Evolutionary conservation across 768 basidiomycete genomes (phyloP).

Genomic region (Vararia minispora): DNA sequence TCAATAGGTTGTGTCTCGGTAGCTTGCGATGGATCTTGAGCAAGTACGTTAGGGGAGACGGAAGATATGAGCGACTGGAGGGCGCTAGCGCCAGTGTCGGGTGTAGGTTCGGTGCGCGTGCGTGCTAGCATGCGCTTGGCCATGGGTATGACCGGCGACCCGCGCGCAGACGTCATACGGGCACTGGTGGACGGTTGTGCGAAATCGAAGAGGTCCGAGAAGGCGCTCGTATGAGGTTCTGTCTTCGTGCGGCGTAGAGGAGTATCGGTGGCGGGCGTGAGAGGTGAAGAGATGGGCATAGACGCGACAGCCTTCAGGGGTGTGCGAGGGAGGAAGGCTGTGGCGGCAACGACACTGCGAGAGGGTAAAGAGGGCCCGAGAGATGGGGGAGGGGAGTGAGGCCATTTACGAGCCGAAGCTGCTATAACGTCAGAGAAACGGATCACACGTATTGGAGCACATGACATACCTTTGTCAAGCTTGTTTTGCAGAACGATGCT

Average conservation of each 20-base stretch:
- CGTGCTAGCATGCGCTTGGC: conserved; percentile 66
- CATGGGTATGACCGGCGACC: conserved; percentile 21
- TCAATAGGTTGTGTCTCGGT: conserved; percentile 8
- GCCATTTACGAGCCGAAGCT: too few relatives aligned
- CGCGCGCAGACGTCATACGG: background rate
- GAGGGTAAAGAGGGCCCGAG: too few relatives aligned
- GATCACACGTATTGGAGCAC: background rate
- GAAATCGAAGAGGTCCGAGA: conserved; percentile 35
- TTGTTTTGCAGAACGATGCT: too few relatives aligned
- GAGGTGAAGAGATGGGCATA: conserved; percentile 7
- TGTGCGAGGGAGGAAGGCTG: conserved; percentile 8
- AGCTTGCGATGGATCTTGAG: conserved; percentile 2
- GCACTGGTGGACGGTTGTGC: too few relatives aligned
- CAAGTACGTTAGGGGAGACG: conserved; percentile 13
- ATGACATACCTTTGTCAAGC: background rate
- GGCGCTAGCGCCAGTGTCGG: conserved; percentile 22
- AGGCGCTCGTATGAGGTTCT: conserved; percentile 25
- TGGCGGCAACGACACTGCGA: too few relatives aligned
- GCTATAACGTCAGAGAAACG: background rate
- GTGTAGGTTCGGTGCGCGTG: conserved; percentile 50
- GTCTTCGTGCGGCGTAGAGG: conserved; percentile 5
- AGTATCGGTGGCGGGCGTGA: conserved; percentile 7
- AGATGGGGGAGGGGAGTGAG: too few relatives aligned
- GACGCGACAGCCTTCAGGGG: conserved; percentile 9
- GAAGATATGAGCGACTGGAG: conserved; percentile 15